phyloP scores from a whole-genome alignment of 768 basidiomycete genomes.

The Boletus sp. region DNA sequence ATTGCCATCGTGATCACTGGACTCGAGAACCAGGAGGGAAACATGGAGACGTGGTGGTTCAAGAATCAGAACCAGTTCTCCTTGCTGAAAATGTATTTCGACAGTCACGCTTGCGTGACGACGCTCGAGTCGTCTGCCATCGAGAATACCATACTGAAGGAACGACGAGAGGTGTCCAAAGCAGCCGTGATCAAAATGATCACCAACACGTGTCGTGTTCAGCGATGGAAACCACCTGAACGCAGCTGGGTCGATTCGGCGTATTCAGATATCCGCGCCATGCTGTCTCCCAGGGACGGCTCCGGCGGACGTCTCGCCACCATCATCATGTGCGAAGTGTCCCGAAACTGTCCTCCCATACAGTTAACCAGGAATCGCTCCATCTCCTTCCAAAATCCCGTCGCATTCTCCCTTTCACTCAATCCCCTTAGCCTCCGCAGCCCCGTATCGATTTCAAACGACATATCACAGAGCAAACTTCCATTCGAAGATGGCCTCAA shows the following conservation, averaged over 20 bases:
- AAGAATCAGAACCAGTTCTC: conserved; percentile 25
- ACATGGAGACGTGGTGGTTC: conserved; percentile 36
- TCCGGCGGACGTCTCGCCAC: conserved; percentile 9
- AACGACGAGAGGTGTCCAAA: conserved; percentile 28
- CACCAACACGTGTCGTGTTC: conserved; percentile 12
- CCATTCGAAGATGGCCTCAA: conserved; percentile 21
- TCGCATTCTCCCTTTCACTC: conserved; percentile 15
- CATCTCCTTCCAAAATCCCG: conserved; percentile 24
- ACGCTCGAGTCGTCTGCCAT: conserved; percentile 18
- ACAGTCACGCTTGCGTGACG: conserved; percentile 34
- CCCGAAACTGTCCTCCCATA: not conserved
- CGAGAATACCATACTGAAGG: conserved; percentile 9
- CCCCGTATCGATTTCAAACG: conserved; percentile 20
- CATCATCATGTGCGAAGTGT: conserved; percentile 27
- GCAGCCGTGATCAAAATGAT: conserved; percentile 22
- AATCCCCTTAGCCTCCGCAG: conserved; percentile 20
- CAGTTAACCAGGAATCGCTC: conserved; percentile 14
- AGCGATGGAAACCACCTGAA: conserved; percentile 30
- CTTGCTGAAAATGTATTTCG: conserved; percentile 27
- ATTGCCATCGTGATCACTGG: conserved; percentile 41
- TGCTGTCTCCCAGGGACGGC: conserved; percentile 16
- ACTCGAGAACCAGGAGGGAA: conserved; percentile 36
- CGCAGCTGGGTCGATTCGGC: conserved; percentile 29
- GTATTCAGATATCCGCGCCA: conserved; percentile 25
- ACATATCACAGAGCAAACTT: conserved; percentile 12